Conservation (phyloP, 768 basidiomycete species). For the Lentinus tigrinus region DNA sequence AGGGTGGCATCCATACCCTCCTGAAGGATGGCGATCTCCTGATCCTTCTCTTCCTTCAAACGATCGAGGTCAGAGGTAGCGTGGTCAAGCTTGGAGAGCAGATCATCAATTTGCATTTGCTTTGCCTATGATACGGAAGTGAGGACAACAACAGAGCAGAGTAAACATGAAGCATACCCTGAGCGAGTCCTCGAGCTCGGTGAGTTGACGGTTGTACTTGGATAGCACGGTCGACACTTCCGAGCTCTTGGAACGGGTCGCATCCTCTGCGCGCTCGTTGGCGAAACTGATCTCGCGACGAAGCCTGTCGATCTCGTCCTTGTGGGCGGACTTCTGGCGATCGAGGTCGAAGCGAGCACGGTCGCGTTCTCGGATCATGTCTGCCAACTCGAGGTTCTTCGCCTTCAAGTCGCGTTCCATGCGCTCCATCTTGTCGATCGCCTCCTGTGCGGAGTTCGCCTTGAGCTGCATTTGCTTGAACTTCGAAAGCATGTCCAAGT, state of each 20-base stretch:
- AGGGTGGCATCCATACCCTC: constrained; percentile 94
- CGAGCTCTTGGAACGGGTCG: constrained; percentile 85
- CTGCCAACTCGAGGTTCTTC: constrained; percentile 98
- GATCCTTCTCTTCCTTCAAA: constrained; percentile 92
- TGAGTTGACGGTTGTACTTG: constrained; percentile 95
- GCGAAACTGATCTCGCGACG: constrained; percentile 92
- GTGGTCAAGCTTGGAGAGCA: constrained; percentile 77
- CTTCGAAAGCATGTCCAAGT: constrained; percentile 94
- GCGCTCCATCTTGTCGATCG: constrained; percentile 96
- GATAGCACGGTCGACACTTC: constrained; percentile 85
- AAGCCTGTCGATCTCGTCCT: constrained; percentile 90
- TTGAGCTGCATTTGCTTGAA: constrained; percentile 98
- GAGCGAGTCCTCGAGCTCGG: constrained; percentile 94
- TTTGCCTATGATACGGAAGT: constrained; percentile 59
- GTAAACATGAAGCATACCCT: constrained; percentile 50
- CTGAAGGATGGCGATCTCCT: constrained; percentile 93
- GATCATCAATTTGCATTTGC: constrained; percentile 94
- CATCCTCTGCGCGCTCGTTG: constrained; percentile 97
- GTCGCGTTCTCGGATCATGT: constrained; percentile 98
- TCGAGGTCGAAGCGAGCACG: constrained; percentile 95
- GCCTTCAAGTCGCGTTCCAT: constrained; percentile 98
- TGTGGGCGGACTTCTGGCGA: constrained; percentile 88
- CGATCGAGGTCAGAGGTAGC: constrained; percentile 75
- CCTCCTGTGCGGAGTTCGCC: constrained; percentile 97
- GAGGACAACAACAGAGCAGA: constrained; percentile 1